A percentile compares a stretch with the other conserved stretches of the same genome.
phyloP scores from a whole-genome alignment of 805 yeast genomes.

The Candida vartiovaarae region DNA sequence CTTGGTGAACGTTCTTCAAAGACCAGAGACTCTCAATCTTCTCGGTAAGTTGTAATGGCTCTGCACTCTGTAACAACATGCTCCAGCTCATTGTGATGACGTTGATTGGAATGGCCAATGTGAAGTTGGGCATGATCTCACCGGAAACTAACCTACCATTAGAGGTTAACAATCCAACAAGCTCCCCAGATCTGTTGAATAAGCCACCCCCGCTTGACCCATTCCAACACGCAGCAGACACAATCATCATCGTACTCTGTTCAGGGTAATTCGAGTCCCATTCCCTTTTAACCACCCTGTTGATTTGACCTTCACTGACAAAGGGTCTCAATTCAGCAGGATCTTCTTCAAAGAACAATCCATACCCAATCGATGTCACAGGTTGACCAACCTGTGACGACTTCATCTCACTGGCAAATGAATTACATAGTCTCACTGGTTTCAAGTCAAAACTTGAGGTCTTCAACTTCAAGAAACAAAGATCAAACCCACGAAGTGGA shows the following conservation, averaged over 20 bases:
- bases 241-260: constrained; percentile 16
- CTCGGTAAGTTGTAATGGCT: constrained; percentile 8
- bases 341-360: constrained; percentile 14
- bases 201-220: constrained; percentile 26
- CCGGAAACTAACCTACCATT: constrained; percentile 23
- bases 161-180: constrained; percentile 25
- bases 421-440: constrained; percentile 9
- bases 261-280: constrained; percentile 4
- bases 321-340: constrained; percentile 12
- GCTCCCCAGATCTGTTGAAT: constrained; percentile 18
- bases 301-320: constrained; percentile 17
- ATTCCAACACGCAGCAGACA: constrained; percentile 25
- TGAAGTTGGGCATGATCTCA: constrained; percentile 23
- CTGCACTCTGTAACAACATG: constrained; percentile 10
- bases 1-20: constrained; percentile 15
- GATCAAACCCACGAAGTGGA: constrained; percentile 22
- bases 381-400: constrained; percentile 11
- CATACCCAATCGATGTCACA: constrained; percentile 22
- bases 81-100: constrained; percentile 18
- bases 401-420: constrained; percentile 1
- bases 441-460: constrained; percentile 1
- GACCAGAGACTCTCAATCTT: constrained; percentile 19
- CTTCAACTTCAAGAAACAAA: constrained; percentile 18
- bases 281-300: constrained; percentile 10
- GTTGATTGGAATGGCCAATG: constrained; percentile 21